A percentile compares a stretch with the other conserved stretches of the same genome.
Conservation (phyloP, 1,139 yeast genomes). For the Suhomyces yuchorum region DNA sequence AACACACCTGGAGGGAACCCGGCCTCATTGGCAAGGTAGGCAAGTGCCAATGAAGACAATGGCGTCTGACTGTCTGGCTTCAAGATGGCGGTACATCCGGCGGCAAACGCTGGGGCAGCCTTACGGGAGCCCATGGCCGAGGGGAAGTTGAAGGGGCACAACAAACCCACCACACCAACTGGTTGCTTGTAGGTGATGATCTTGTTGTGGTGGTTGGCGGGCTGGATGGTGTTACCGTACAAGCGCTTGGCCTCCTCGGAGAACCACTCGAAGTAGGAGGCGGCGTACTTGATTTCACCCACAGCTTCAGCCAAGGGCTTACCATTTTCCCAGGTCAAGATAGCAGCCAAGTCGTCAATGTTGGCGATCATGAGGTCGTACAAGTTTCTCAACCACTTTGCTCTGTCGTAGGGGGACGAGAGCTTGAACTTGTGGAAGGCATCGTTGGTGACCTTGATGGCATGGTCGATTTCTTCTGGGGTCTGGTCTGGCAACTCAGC, state of each 20-base stretch:
- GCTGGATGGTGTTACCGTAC: slow-evolving; percentile 47
- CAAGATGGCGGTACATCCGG: slow-evolving; percentile 49
- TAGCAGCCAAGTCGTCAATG: slow-evolving; percentile 43
- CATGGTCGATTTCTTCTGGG: slow-evolving; percentile 54
- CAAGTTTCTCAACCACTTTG: slow-evolving; percentile 60
- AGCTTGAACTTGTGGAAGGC: slow-evolving; percentile 63
- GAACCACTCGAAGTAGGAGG: slow-evolving; percentile 50
- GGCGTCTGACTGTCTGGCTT: slow-evolving; percentile 53
- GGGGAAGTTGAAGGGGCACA: slow-evolving; percentile 53
- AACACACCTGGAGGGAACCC: slow-evolving; percentile 49
- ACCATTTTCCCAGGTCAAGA: slow-evolving; percentile 49
- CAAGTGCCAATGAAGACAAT: slow-evolving; percentile 46
- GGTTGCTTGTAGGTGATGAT: slow-evolving; percentile 48
- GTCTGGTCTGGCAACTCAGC: slow-evolving; percentile 60
- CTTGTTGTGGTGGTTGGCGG: slow-evolving; percentile 40
- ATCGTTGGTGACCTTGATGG: slow-evolving; percentile 61
- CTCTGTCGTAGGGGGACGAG: slow-evolving; percentile 65
- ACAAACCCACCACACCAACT: slow-evolving; percentile 50
- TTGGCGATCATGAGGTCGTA: slow-evolving; percentile 44
- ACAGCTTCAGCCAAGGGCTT: slow-evolving; percentile 43
- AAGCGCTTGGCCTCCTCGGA: slow-evolving; percentile 46
- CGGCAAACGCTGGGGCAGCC: slow-evolving; percentile 53
- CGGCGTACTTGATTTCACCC: slow-evolving; percentile 47
- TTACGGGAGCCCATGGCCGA: slow-evolving; percentile 52
- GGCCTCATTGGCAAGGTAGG: slow-evolving; percentile 45